Conservation (phyloP, 345 rosid genomes). For the Camelina sativa region DNA sequence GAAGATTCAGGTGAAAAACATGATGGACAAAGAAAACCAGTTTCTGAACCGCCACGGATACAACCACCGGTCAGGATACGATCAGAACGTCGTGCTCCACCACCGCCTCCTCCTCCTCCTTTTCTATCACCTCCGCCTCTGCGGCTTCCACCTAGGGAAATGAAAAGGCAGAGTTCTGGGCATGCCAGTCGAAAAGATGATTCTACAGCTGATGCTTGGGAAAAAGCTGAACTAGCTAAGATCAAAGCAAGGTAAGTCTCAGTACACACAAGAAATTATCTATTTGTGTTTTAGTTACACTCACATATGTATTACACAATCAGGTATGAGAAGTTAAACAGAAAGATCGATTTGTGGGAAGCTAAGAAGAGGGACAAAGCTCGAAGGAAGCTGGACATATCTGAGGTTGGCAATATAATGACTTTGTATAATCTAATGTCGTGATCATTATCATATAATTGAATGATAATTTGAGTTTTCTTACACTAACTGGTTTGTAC, state of each 20-base stretch:
- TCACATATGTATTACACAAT: slow-evolving; percentile 6
- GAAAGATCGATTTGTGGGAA: slow-evolving; percentile 66
- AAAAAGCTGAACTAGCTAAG: slow-evolving; percentile 59
- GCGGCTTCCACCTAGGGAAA: slow-evolving; percentile 39
- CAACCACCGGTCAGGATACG: slow-evolving; percentile 39
- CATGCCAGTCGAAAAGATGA: slow-evolving; percentile 29
- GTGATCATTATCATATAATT: background rate
- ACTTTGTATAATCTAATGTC: background rate
- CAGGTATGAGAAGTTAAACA: slow-evolving; percentile 62
- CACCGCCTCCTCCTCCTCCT: slow-evolving; percentile 32
- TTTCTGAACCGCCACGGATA: slow-evolving; percentile 16
- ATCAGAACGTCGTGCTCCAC: slow-evolving; percentile 40
- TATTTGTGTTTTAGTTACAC: background rate
- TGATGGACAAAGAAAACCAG: slow-evolving; percentile 26
- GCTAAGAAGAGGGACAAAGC: slow-evolving; percentile 63
- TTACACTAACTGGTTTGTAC: slow-evolving; percentile 17
- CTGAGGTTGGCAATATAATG: slow-evolving; percentile 55
- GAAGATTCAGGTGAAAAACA: slow-evolving; percentile 32
- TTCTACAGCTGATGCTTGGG: slow-evolving; percentile 68
- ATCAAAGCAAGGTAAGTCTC: slow-evolving; percentile 59
- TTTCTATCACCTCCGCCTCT: slow-evolving; percentile 39
- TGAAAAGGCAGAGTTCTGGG: slow-evolving; percentile 23
- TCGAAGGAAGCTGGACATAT: slow-evolving; percentile 48
- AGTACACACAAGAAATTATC: background rate
- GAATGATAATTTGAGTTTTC: background rate